Evolutionary conservation across 352 stramenopile species (phyloP).

Genomic region (Phytophthora vignae): DNA sequence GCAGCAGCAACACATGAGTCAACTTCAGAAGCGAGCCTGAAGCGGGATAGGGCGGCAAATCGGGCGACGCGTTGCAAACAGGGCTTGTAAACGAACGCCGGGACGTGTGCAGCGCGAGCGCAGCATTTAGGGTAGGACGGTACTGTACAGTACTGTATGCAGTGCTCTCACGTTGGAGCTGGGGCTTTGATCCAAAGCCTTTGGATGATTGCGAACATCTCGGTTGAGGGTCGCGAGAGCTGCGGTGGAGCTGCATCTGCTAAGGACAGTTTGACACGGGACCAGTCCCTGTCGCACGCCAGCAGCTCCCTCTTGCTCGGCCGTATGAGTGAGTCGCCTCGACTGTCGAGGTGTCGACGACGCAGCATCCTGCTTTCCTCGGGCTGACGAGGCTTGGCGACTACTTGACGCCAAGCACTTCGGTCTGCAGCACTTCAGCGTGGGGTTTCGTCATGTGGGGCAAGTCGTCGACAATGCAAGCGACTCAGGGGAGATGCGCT

Average conservation of each 20-base stretch:
- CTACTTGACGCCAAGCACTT: not conserved
- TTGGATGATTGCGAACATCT: not conserved
- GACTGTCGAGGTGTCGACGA: not conserved
- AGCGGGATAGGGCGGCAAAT: conserved; percentile 18
- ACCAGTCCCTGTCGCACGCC: conserved; percentile 4
- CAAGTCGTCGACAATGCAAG: conserved; percentile 5
- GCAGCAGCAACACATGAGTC: not conserved
- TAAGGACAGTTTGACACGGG: not conserved
- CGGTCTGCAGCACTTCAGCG: not conserved
- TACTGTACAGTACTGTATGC: too few species aligned
- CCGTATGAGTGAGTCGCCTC: conserved; percentile 1
- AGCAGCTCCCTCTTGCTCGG: not conserved
- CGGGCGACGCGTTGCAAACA: not conserved
- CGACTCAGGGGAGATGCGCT: conserved; percentile 14
- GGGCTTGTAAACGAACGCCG: not conserved
- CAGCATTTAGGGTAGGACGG: too few species aligned
- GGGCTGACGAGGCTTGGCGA: too few species aligned
- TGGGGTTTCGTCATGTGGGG: not conserved
- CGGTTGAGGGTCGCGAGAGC: not conserved
- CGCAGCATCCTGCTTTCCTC: not conserved
- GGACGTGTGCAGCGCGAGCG: too few species aligned
- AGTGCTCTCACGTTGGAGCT: not conserved
- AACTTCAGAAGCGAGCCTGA: conserved; percentile 13
- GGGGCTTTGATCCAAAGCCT: not conserved
- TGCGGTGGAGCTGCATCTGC: too few species aligned